These are phyloP conservation scores for Collybiopsis luxurians DNA, from an alignment of 768 basidiomycete genomes.

Conservation along the genomic window DNA sequence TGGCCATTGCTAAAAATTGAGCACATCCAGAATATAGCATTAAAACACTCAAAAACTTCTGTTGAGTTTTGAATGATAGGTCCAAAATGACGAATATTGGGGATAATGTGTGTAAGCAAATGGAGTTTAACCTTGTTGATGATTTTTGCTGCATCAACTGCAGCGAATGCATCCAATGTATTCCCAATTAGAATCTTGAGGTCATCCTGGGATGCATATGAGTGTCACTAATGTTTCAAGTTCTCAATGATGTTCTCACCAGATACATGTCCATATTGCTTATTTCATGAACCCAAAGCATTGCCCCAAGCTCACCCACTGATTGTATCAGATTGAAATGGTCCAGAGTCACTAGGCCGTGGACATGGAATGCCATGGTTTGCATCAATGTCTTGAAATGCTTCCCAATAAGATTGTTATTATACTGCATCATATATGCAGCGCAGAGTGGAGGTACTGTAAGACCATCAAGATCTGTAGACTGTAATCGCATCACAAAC, in stretches of 20 bases:
- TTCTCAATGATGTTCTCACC: conserved; percentile 13
- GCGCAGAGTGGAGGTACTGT: conserved; percentile 33
- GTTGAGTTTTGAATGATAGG: conserved; percentile 31
- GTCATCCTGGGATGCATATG: conserved; percentile 10
- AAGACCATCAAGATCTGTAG: conserved; percentile 28
- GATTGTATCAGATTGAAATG: conserved; percentile 28
- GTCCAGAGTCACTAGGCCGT: conserved; percentile 24
- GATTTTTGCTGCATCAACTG: conserved; percentile 22
- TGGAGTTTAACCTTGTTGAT: conserved; percentile 30
- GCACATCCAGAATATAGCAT: conserved; percentile 33
- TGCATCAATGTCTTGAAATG: conserved; percentile 42
- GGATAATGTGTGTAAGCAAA: conserved; percentile 22
- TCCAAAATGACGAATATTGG: conserved; percentile 29
- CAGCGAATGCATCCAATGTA: conserved; percentile 18
- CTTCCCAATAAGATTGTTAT: conserved; percentile 37
- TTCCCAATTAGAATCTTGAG: conserved; percentile 16
- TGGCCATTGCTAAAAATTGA: conserved; percentile 33
- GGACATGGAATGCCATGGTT: conserved; percentile 33
- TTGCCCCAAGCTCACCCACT: conserved; percentile 29
- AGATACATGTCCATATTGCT: conserved; percentile 31
- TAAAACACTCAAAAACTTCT: conserved; percentile 36
- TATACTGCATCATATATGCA: conserved; percentile 41
- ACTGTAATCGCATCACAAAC: conserved; percentile 28
- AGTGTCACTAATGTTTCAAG: not conserved
- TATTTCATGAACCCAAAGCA: conserved; percentile 43